Conservation (phyloP, 371 early-diverging fungal genomes). For the Syncephalastrum racemosum region DNA sequence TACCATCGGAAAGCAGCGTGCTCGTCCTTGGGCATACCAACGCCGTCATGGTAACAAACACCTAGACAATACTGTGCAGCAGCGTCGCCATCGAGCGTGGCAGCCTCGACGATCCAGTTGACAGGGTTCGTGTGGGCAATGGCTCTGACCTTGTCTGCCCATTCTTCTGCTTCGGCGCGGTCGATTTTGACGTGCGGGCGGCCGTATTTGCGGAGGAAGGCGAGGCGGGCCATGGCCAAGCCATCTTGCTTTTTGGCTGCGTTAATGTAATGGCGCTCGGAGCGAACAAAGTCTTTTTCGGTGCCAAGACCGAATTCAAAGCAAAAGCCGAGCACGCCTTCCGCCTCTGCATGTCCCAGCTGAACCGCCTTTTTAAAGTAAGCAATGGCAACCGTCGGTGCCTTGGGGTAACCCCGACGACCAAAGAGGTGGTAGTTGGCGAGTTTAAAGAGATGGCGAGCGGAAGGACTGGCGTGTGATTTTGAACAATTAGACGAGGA, state of each 20-base stretch:
- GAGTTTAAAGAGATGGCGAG: conserved; percentile 34
- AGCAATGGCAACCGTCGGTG: conserved; percentile 43
- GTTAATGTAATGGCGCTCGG: conserved; percentile 60
- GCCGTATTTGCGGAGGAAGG: conserved; percentile 79
- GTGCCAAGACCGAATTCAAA: conserved; percentile 82
- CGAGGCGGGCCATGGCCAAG: conserved; percentile 63
- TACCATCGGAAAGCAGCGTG: conserved; percentile 65
- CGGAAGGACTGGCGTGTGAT: not conserved
- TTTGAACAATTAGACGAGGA: not conserved
- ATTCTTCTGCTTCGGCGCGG: conserved; percentile 67
- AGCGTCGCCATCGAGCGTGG: conserved; percentile 38
- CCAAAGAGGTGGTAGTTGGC: conserved; percentile 63
- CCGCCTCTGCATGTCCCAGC: conserved; percentile 45
- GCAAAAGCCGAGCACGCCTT: conserved; percentile 64
- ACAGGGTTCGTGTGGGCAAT: conserved; percentile 20
- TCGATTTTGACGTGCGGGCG: conserved; percentile 74
- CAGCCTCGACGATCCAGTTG: conserved; percentile 17
- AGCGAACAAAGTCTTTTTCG: conserved; percentile 45
- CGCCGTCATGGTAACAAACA: conserved; percentile 73
- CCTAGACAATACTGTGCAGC: conserved; percentile 64
- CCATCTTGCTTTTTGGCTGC: conserved; percentile 46
- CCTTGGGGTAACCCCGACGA: conserved; percentile 35
- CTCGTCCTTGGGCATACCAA: conserved; percentile 60
- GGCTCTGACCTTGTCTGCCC: conserved; percentile 38
- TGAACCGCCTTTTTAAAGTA: conserved; percentile 43